phyloP scores from a whole-genome alignment of 2,329 filamentous ascomycete genomes.

The Xylaria sp. region DNA sequence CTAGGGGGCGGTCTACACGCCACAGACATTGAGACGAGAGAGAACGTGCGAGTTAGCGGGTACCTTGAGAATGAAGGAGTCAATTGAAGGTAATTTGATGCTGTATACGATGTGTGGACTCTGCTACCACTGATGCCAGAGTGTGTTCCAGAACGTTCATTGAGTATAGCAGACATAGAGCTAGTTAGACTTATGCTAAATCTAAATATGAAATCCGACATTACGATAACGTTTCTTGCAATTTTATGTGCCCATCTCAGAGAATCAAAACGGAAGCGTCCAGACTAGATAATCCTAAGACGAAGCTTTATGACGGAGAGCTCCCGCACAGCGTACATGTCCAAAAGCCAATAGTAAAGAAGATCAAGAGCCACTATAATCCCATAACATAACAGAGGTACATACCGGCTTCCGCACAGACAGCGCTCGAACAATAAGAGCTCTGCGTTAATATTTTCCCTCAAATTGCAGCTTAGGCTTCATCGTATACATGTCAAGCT shows the following conservation, averaged over 20 bases:
- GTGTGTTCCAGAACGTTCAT: no score
- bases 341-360: not conserved
- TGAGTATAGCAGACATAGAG: no score
- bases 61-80: no score
- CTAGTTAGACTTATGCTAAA: no score
- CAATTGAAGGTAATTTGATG: not conserved
- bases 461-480: not conserved
- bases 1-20: no score
- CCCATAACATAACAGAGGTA: not conserved
- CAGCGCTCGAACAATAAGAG: not conserved
- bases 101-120: not conserved
- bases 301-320: not conserved
- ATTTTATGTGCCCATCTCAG: not conserved
- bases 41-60: no score
- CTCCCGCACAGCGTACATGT: not conserved
- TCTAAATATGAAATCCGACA: no score
- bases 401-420: not conserved
- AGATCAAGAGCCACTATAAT: not conserved
- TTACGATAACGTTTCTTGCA: no score
- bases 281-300: not conserved
- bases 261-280: not conserved
- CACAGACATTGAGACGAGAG: no score
- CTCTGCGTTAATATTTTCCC: no score
- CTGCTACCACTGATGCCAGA: not conserved
- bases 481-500: constrained; percentile 1